These are phyloP conservation scores for Neurospora discreta DNA, from an alignment of 495 filamentous ascomycete species.

Conservation along the genomic window DNA sequence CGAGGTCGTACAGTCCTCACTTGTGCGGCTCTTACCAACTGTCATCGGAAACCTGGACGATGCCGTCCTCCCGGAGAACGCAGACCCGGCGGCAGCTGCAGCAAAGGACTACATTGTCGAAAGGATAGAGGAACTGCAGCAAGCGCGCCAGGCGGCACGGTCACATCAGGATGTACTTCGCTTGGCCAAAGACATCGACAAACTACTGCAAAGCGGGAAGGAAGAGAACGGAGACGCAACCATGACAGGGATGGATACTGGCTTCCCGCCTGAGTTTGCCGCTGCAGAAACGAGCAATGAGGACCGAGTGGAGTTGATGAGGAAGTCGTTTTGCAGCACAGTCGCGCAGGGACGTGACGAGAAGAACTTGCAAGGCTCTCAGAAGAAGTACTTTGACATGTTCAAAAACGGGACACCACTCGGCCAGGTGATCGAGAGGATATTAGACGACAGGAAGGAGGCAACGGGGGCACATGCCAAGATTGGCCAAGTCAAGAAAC, in stretches of 20 bases:
- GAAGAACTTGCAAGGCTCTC: constrained; percentile 10
- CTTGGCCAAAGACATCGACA: constrained; percentile 11
- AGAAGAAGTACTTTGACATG: constrained; percentile 34
- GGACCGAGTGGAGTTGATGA: constrained; percentile 17
- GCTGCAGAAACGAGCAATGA: constrained; percentile 9
- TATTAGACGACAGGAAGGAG: constrained; percentile 26
- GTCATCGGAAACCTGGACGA: constrained; percentile 13
- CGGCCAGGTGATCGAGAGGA: constrained; percentile 26
- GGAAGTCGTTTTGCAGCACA: constrained; percentile 24
- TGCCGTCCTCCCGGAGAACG: constrained; percentile 8
- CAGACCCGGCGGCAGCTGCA: constrained; percentile 8
- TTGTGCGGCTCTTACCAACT: constrained; percentile 18
- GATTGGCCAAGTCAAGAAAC: constrained; percentile 22
- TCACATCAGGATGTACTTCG: background rate
- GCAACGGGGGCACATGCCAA: constrained; percentile 21
- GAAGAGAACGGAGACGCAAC: constrained; percentile 1
- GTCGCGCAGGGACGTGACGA: constrained; percentile 3
- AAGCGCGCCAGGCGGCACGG: constrained; percentile 1
- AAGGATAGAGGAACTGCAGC: constrained; percentile 14
- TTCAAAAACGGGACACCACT: constrained; percentile 20
- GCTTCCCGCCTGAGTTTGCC: constrained; percentile 7
- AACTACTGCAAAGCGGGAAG: constrained; percentile 9
- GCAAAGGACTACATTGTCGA: constrained; percentile 10
- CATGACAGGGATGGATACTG: background rate
- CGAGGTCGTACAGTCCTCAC: constrained; percentile 21